Base-by-base conservation (phyloP, 768 basidiomycete genomes). In the Lactarius sp. region DNA sequence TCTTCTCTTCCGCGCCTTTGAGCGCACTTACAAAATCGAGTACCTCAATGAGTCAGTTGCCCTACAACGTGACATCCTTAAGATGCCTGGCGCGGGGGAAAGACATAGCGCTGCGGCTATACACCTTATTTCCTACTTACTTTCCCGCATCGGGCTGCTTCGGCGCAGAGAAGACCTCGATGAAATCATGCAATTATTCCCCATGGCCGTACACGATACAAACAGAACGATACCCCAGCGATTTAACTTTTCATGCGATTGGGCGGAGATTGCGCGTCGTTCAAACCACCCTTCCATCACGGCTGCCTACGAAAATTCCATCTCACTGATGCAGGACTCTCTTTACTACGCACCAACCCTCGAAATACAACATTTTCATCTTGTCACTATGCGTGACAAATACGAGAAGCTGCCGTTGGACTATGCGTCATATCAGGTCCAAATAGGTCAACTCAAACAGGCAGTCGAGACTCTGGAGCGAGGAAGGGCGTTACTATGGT, bases 401-500 rank as follows among this genome's bases (percentile, higher is more conserved):
- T 52, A 22, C 34, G 37, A 47, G 33, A 1, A 3, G 13, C 18
- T 60, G 6, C 34, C 42, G 0, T 9, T 46, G 6, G 42, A 60
- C 42, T 34, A 53, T 13, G 59, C 52, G 33, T 52, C 59, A 2
- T 60, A 52, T 20, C 39, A 44, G n/a, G n/a, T 60, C 18, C n/a
- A 33, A 18, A 20, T 6, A 9, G 22, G 4, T 14, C 44, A 34
- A 50, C 6, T 41, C 6, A 16, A 9, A 6, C 1, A 41, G 4
- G 65, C 61, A 1, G 31, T 66, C 14, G 58, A 56, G 52, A 34
- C 20, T 42, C 47, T 66, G 1, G 65, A 66, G 27, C 18, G 59
- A 18, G 64, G 65, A 12, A 36, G 65, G 6, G 37, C 56, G 16
- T 18, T 66, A n/a, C 20, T 66, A 1, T 66, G 65, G 64, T 57